These are phyloP conservation scores for Cyberlindnera nakhonratchasimensis DNA, from an alignment of 805 yeast genomes.

Conservation along the genomic window DNA sequence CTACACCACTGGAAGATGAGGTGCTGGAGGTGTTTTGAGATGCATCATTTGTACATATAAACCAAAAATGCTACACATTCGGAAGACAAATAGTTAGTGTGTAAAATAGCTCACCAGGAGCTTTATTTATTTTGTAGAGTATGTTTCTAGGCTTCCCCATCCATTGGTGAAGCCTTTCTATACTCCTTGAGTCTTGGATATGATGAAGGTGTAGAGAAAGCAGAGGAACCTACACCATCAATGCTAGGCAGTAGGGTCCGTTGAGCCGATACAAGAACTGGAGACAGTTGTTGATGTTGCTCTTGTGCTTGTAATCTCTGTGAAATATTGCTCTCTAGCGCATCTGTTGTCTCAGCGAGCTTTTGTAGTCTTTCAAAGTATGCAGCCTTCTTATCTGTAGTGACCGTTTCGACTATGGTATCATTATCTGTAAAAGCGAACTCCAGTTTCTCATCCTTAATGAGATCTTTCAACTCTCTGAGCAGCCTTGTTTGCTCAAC, in stretches of 20 bases:
- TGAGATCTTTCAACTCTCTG: slow-evolving; percentile 19
- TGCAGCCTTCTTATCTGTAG: slow-evolving; percentile 13
- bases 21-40: slow-evolving; percentile 30
- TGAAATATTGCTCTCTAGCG: slow-evolving; percentile 12
- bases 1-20: slow-evolving; percentile 45
- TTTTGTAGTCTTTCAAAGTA: slow-evolving; percentile 18
- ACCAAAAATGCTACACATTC: too few species aligned
- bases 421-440: slow-evolving; percentile 12
- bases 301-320: not conserved
- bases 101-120: too few species aligned
- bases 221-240: too few species aligned
- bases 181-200: too few species aligned
- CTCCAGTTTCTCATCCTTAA: slow-evolving; percentile 14
- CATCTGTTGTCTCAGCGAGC: slow-evolving; percentile 23
- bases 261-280: not conserved
- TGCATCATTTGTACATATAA: not conserved
- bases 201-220: not conserved
- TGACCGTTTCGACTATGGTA: slow-evolving; percentile 15
- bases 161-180: too few species aligned
- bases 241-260: too few species aligned
- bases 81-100: too few species aligned
- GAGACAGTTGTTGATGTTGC: not conserved
- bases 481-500: slow-evolving; percentile 17
- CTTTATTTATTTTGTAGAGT: too few species aligned
- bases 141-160: too few species aligned